Evolutionary conservation across 73 alveolate species (phyloP).

Genomic region (Symbiodinium pilosum): DNA sequence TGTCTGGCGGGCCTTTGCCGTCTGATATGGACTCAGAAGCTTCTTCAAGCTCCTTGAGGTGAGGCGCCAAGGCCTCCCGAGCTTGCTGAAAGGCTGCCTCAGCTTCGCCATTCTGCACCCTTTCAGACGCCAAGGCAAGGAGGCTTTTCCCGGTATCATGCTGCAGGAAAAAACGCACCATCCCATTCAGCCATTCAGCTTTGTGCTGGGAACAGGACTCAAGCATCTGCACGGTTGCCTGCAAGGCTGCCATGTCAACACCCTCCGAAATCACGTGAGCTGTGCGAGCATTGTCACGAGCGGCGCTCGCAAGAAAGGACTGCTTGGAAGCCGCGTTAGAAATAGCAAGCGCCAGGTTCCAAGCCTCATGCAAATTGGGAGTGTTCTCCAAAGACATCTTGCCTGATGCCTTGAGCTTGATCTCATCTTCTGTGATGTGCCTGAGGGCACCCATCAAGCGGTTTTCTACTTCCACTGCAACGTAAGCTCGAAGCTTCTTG

Average conservation of each 20-base stretch:
- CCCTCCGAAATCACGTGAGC: neutral
- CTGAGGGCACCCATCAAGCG: slow-evolving; percentile 26
- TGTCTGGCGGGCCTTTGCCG: too few species aligned
- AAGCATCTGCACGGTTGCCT: neutral
- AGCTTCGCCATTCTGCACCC: slow-evolving; percentile 23
- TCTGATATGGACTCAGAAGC: too few species aligned
- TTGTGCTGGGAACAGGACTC: neutral
- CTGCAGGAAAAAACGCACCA: slow-evolving; percentile 32
- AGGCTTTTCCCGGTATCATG: slow-evolving; percentile 37
- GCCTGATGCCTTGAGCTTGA: slow-evolving; percentile 6
- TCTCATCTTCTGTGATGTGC: neutral
- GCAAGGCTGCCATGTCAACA: neutral
- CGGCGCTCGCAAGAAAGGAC: neutral
- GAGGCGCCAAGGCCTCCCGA: too few species aligned
- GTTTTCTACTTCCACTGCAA: slow-evolving; percentile 20
- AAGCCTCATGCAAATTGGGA: slow-evolving; percentile 4
- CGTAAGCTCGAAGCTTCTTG: neutral
- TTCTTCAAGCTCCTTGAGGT: too few species aligned
- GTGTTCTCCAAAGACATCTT: neutral
- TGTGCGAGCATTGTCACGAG: neutral
- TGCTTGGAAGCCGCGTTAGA: neutral
- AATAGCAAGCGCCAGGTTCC: neutral
- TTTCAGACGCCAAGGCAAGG: neutral
- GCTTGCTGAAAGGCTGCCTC: neutral
- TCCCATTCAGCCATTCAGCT: neutral